Percentiles rank a stretch among this genome's conserved stretches.
Conservation (phyloP, 768 basidiomycete genomes). For the Pulveroboletus sp. region DNA sequence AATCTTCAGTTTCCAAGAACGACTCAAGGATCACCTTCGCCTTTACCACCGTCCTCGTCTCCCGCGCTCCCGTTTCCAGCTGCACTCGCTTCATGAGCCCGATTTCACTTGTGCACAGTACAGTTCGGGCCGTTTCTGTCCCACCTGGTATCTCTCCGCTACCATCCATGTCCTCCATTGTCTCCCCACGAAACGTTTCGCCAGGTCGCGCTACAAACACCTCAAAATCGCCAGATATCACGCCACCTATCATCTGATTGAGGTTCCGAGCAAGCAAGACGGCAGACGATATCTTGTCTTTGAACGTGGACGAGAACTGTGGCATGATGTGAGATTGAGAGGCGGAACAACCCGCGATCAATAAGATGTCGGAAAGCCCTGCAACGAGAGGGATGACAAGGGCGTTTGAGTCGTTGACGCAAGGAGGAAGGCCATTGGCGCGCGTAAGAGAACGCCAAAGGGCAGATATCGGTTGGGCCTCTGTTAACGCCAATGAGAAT, state of each 20-base stretch:
- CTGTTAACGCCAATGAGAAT: background rate
- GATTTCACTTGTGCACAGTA: slow-evolving; percentile 6
- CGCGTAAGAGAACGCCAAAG: slow-evolving; percentile 12
- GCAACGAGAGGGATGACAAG: background rate
- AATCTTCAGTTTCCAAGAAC: background rate
- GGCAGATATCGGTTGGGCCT: slow-evolving; percentile 4
- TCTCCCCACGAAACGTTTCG: background rate
- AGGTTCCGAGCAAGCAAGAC: background rate
- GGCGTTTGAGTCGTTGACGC: background rate
- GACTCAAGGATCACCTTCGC: slow-evolving; percentile 9
- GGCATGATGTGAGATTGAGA: background rate
- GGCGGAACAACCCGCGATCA: slow-evolving; percentile 3
- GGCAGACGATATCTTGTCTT: background rate
- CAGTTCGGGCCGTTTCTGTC: background rate
- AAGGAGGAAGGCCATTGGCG: background rate
- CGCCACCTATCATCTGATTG: slow-evolving; percentile 7
- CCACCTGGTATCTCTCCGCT: background rate
- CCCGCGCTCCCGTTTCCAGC: background rate
- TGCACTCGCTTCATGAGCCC: slow-evolving; percentile 9
- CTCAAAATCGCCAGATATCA: slow-evolving; percentile 5
- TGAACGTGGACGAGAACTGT: background rate
- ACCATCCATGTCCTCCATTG: background rate
- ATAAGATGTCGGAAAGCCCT: slow-evolving; percentile 3
- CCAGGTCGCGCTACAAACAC: background rate
- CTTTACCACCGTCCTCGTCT: slow-evolving; percentile 4